Evolutionary conservation across 768 basidiomycete genomes (phyloP), one percentile per base, ranked within the genome.

Genomic region (Imleria badia): DNA sequence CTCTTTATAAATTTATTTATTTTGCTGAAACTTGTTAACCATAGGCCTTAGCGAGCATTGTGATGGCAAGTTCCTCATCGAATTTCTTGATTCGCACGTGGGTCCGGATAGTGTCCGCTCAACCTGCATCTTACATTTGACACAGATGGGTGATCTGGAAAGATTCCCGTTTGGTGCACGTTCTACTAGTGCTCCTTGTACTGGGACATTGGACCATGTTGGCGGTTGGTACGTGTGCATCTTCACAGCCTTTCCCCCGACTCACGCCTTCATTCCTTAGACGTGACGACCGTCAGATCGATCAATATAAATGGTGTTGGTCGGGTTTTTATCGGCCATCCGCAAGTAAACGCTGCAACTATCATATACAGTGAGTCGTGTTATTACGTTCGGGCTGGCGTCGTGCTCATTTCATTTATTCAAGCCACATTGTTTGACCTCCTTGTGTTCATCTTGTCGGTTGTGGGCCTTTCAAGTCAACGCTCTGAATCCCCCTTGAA

Each of bases 41-140:
- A 34, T 35, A 67, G 66, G 9, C 48, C 4, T 9, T 45, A 2
- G 51, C 31, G 12, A 30, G 35, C 41, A 29, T 55, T 12, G 40
- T 53, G 7, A 6, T 69, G 1, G 65, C 40, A 17, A 62, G 67
- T 26, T 53, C 60, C 20, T 69, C 67, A 0, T 54, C 34, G 1
- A 67, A 60, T 49, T 58, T 67, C 29, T 51, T 58, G 55, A 58
- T 67, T 45, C 63, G 68, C 51, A 52, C 66, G 66, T 70, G 47
- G 43, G 64, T 48, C 45, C 20, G 3, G 15, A 17, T 10, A 2
- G 13, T 45, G 15, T 30, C 17, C 12, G 12, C 11, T 40, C 30
- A 12, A 31, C 7, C 17, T 29, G 6, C 13, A 13, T 45, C 38
- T 48, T 14, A 36, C 26, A 8, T n/a, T 10, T 31, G 0, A 10